These are phyloP conservation scores for Teratosphaeria gauchensis DNA, from an alignment of 2,329 filamentous ascomycete genomes.

Conservation along the genomic window DNA sequence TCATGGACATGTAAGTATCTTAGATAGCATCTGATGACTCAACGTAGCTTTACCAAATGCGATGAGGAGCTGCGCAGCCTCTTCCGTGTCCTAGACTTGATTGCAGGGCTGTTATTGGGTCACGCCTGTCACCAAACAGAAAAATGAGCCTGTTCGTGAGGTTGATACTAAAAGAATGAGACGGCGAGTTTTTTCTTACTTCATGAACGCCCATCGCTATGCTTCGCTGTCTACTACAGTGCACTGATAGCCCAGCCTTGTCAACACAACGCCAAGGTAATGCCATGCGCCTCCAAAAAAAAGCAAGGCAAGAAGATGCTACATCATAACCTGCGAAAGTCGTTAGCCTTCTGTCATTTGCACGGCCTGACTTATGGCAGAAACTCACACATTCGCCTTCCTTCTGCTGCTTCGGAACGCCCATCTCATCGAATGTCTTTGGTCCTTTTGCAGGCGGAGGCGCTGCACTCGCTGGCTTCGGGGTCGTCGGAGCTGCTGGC, in stretches of 20 bases:
- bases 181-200: not conserved
- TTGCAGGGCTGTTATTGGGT: no score
- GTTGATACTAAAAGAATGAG: no score
- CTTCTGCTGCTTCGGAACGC: conserved; percentile 71
- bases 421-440: conserved; percentile 97
- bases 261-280: not conserved
- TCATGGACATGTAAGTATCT: not conserved
- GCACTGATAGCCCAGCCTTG: not conserved
- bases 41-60: not conserved
- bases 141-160: no score
- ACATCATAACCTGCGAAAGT: not conserved
- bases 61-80: not conserved
- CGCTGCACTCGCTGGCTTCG: conserved; percentile 4
- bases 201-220: not conserved
- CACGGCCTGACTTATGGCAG: not conserved
- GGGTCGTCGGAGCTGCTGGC: not conserved
- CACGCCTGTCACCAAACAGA: no score
- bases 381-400: conserved; percentile 73
- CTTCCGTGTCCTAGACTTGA: not conserved
- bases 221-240: not conserved
- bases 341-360: not conserved
- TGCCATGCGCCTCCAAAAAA: not conserved
- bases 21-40: not conserved
- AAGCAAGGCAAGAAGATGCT: not conserved
- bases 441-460: conserved; percentile 60